phyloP scores from a whole-genome alignment of 192 early-diverging fungal species.

The Entophlyctis luteolus region DNA sequence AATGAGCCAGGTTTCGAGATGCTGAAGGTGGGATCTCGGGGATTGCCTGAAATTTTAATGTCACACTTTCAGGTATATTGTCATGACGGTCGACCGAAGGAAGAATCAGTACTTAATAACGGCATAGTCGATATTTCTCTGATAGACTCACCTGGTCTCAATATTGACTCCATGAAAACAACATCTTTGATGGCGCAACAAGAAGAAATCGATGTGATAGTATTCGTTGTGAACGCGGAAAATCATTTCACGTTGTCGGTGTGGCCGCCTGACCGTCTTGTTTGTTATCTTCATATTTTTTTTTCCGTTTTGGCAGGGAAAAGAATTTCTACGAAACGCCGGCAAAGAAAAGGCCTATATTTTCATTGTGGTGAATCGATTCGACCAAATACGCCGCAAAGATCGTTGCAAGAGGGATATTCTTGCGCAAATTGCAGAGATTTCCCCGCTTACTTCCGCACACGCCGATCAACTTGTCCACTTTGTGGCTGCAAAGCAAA shows the following conservation, averaged over 20 bases:
- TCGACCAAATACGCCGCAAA: constrained; percentile 90
- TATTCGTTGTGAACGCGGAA: constrained; percentile 98
- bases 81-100: constrained; percentile 50
- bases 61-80: too few relatives aligned
- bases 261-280: constrained; percentile 26
- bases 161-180: constrained; percentile 97
- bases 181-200: constrained; percentile 94
- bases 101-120: constrained; percentile 76
- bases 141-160: constrained; percentile 97
- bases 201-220: constrained; percentile 98
- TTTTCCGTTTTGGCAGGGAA: too few relatives aligned
- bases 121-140: constrained; percentile 93
- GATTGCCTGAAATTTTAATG: too few relatives aligned
- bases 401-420: constrained; percentile 92
- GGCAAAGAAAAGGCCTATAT: constrained; percentile 98
- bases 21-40: too few relatives aligned
- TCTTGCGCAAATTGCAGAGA: constrained; percentile 91
- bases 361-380: constrained; percentile 97
- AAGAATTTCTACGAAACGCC: constrained; percentile 93
- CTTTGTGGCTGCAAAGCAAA: constrained; percentile 78
- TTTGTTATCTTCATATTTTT: not conserved
- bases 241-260: constrained; percentile 98
- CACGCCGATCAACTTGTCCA: constrained; percentile 90
- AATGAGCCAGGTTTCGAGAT: constrained; percentile 76
- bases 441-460: constrained; percentile 89